Evolutionary conservation across 768 basidiomycete genomes (phyloP).

Genomic region (Agrocybe chaxingu): DNA sequence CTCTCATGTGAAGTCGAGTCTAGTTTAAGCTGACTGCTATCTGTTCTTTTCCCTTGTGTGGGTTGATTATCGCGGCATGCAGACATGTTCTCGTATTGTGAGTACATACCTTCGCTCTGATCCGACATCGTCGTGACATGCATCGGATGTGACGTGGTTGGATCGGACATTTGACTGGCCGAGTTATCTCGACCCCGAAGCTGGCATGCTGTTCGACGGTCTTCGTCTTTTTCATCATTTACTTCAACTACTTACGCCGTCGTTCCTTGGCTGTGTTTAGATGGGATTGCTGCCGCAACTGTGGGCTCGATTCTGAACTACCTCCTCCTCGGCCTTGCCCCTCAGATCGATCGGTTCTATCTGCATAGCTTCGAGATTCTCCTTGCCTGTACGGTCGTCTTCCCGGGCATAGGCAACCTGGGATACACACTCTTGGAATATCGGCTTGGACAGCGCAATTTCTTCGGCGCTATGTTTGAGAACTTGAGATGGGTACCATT

Average conservation of each 20-base stretch:
- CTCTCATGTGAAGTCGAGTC: background rate
- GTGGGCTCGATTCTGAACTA: slow-evolving; percentile 71
- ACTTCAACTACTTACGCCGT: background rate
- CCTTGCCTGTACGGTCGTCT: slow-evolving; percentile 74
- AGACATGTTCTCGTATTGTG: slow-evolving; percentile 50
- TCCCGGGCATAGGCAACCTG: slow-evolving; percentile 71
- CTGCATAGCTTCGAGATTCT: slow-evolving; percentile 80
- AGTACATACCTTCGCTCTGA: slow-evolving; percentile 16
- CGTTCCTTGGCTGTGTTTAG: slow-evolving; percentile 19
- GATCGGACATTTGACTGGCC: background rate
- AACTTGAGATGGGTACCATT: slow-evolving; percentile 68
- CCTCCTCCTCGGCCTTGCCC: slow-evolving; percentile 66
- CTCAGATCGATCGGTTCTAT: slow-evolving; percentile 71
- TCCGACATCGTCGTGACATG: slow-evolving; percentile 6
- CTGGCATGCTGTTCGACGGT: slow-evolving; percentile 1
- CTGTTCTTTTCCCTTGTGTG: background rate
- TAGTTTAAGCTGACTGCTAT: slow-evolving; percentile 5
- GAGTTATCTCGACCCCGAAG: background rate
- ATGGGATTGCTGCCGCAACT: slow-evolving; percentile 67
- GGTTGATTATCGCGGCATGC: too few species aligned
- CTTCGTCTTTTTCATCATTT: slow-evolving; percentile 1
- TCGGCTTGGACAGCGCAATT: slow-evolving; percentile 59
- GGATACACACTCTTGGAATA: slow-evolving; percentile 76
- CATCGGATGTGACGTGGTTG: background rate
- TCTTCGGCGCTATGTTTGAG: slow-evolving; percentile 48